Base-by-base conservation (phyloP, 768 basidiomycete species). In the Leucocoprinus leucothites region DNA sequence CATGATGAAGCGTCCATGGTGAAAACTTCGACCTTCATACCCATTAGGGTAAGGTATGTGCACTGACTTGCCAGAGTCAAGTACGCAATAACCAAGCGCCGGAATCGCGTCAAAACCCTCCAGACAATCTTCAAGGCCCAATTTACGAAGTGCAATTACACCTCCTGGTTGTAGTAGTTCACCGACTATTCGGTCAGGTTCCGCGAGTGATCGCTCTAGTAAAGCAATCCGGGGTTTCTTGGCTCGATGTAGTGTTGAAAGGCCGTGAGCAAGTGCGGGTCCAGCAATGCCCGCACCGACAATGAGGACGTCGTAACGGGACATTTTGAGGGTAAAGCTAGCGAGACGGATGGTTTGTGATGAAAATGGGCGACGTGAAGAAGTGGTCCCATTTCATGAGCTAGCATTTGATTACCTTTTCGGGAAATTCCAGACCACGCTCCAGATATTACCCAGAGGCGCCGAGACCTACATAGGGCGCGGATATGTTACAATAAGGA, bases 161-260 rank as follows among this genome's bases (percentile, higher is more conserved):
- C 97, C 97, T 1, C 88, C 94, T 1, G 97, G 97, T 65, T 99
- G 97, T 21, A 99, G 75, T 1, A 98, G 84, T 69, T 99, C 97
- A 22, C 97, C 97, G 31, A 98, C 97, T 61, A 99, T 98, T 16
- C 97, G 82, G 77, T 98, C 94, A 0, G 97, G 97, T 67, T 93
- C 89, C 0, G 87, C 79, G 3, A 98, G 79, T 13, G 95, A 96
- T 9, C 96, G 86, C 70, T 99, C 97, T 53, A 99, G 76, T 0
- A 98, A 73, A 16, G 87, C 87, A 60, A 98, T 86, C 19, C 85
- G 81, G 18, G 94, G 80, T 13, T 87, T 87, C 51, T 73, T 73
- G 18, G 69, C 47, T 40, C 82, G 76, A 2, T 79, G 74, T 9
- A 81, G 63, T 1, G 79, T 76, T 3, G 92, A 84, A 40, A 99